Evolutionary conservation across 2,329 filamentous ascomycete genomes (phyloP), one percentile per base, ranked within the genome.

Genomic region (Epicoccum nigrum): DNA sequence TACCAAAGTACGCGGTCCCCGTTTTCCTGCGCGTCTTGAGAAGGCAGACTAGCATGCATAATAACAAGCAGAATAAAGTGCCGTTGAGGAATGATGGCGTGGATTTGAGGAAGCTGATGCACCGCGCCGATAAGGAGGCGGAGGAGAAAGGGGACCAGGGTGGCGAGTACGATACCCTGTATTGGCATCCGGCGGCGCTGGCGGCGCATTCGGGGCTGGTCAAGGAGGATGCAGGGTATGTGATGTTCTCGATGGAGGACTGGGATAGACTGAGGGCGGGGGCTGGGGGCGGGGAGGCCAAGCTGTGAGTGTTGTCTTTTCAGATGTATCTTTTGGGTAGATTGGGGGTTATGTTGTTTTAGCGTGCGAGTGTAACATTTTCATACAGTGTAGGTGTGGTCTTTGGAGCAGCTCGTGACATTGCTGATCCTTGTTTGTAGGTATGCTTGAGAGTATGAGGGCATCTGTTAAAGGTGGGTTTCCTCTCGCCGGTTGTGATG

Each of bases 51-150:
- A 82, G 86, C 5, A 87, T 85, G 62, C 86, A 89, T 66, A 92
- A 91, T 62, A 88, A 90, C 69, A 92, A 92, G 74, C 88, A 91
- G 73, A 89, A 90, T 67, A 92, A 92, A 69, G 81, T 86, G 1
- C 85, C 85, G 0, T 74, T 91, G 37, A 79, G 86, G 62, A 81
- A 83, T 37, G 86, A 89, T 56, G 87, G 87, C 0, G 81, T 89
- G 12, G 82, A 89, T 67, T 81, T 83, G 4, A 67, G 67, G 4
- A 77, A 77, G 50, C 69, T 79, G 15, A 74, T 66, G 12, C 77
- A 79, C 54, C 51, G 67, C 23, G 56, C 65, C 15, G 70, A 69
- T 19, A 70, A 65, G 20, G 71, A 74, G 51, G 68, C 64, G 1
- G 47, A 21, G 7, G 78, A 77, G 7, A 64, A 69, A 8, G 76